phyloP scores from a whole-genome alignment of 352 stramenopile species.

The Pythium vanterpoolii region DNA sequence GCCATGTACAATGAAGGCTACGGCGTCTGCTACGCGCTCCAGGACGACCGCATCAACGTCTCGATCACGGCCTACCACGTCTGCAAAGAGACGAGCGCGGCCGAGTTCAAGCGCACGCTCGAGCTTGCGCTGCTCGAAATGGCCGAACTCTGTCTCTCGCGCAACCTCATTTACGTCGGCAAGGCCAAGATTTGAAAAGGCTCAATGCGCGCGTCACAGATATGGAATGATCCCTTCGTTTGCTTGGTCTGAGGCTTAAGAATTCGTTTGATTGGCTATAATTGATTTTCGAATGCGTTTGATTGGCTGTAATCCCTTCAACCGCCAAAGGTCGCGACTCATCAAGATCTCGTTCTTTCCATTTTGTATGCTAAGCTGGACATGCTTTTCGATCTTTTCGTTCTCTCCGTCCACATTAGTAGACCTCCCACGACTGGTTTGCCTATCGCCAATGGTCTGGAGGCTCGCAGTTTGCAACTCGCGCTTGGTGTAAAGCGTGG shows the following conservation, averaged over 20 bases:
- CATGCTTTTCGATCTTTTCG: slow-evolving; percentile 23
- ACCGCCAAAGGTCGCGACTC: slow-evolving; percentile 29
- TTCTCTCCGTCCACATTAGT: not conserved
- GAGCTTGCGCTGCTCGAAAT: slow-evolving; percentile 96
- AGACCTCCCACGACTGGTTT: too few relatives aligned
- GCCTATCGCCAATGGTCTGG: too few relatives aligned
- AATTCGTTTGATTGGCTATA: not conserved
- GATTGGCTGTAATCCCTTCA: slow-evolving; percentile 22
- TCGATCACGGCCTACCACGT: slow-evolving; percentile 92
- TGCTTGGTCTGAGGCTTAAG: not conserved
- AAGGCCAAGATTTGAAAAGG: slow-evolving; percentile 88
- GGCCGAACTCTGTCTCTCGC: slow-evolving; percentile 88
- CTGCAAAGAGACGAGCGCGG: slow-evolving; percentile 71
- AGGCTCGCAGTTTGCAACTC: not conserved
- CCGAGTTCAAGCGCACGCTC: slow-evolving; percentile 87
- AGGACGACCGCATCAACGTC: slow-evolving; percentile 93
- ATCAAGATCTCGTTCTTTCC: slow-evolving; percentile 10
- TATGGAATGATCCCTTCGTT: slow-evolving; percentile 17
- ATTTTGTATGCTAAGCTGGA: not conserved
- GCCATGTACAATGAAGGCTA: slow-evolving; percentile 94
- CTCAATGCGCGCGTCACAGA: slow-evolving; percentile 27
- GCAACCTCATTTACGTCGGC: slow-evolving; percentile 89
- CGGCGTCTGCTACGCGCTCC: slow-evolving; percentile 95
- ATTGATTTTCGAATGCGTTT: not conserved
- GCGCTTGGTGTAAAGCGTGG: not conserved